Percentiles rank a stretch among this genome's conserved stretches.
Conservation (phyloP, 495 filamentous ascomycete species). For the Talaromyces borbonicus region DNA sequence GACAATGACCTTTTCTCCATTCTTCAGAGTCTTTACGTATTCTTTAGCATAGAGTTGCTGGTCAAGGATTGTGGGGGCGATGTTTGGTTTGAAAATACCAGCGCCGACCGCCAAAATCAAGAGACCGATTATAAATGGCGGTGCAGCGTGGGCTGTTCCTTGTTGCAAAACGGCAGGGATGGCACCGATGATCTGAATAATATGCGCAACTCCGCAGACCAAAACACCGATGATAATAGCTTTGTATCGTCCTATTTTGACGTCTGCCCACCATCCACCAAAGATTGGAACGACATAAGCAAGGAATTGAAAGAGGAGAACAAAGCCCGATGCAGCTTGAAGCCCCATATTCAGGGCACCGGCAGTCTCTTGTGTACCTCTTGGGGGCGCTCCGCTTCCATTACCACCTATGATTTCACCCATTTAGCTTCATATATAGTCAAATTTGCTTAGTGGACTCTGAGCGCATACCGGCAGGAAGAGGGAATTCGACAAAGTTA, state of each 20-base stretch:
- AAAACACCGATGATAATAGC: constrained; percentile 50
- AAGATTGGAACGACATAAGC: constrained; percentile 49
- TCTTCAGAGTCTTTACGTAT: constrained; percentile 23
- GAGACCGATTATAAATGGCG: constrained; percentile 48
- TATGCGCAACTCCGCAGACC: constrained; percentile 57
- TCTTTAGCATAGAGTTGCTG: constrained; percentile 21
- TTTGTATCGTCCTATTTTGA: constrained; percentile 41
- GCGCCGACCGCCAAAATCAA: constrained; percentile 27
- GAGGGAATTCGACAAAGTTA: constrained; percentile 47
- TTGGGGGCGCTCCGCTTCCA: constrained; percentile 49
- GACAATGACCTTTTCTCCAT: constrained; percentile 28
- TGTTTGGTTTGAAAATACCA: constrained; percentile 33
- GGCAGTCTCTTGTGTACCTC: constrained; percentile 42
- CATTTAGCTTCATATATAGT: too few species aligned
- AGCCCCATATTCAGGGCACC: constrained; percentile 50
- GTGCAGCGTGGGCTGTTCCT: constrained; percentile 36
- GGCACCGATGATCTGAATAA: constrained; percentile 53
- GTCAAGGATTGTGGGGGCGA: constrained; percentile 27
- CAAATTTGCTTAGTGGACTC: too few species aligned
- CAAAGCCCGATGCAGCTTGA: constrained; percentile 48
- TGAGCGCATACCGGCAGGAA: constrained; percentile 34
- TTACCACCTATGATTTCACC: constrained; percentile 39
- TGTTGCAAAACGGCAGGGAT: constrained; percentile 46
- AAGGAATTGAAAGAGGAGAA: constrained; percentile 50
- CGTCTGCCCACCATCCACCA: constrained; percentile 51